A percentile compares a stretch with the other conserved stretches of the same genome.
These are phyloP conservation scores for Alternaria tenuissima DNA, from an alignment of 2,329 filamentous ascomycete genomes.

Conservation along the genomic window DNA sequence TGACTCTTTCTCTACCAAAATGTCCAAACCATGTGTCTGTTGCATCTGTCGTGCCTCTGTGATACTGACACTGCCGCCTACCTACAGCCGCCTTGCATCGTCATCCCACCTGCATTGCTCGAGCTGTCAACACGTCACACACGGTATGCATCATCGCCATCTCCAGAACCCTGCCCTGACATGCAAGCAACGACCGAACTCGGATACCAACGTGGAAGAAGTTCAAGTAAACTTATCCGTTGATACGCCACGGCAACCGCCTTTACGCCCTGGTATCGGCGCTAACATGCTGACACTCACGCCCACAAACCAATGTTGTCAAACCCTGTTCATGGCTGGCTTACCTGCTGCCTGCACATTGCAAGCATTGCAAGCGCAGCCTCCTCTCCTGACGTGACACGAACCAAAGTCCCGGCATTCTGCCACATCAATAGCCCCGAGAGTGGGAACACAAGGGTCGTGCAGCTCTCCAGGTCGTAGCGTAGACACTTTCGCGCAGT, in stretches of 20 bases:
- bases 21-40: not conserved
- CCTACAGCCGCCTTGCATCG: conserved; percentile 8
- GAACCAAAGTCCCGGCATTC: conserved; percentile 1
- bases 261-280: not conserved
- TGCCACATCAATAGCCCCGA: conserved; percentile 5
- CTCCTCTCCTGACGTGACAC: conserved; percentile 9
- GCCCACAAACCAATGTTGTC: not conserved
- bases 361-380: conserved; percentile 3
- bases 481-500: conserved; percentile 4
- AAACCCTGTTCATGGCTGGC: conserved; percentile 7
- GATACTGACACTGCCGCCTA: not conserved
- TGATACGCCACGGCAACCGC: conserved; percentile 7
- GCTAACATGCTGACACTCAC: not conserved
- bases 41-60: not conserved
- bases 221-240: not conserved
- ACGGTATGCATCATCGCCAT: not conserved
- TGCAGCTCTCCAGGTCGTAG: conserved; percentile 3
- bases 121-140: conserved; percentile 2
- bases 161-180: not conserved
- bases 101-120: conserved; percentile 8
- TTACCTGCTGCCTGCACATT: conserved; percentile 4
- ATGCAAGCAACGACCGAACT: not conserved
- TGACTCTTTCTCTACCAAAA: not conserved
- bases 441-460: conserved; percentile 5
- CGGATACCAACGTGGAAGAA: not conserved